Base-by-base conservation (phyloP, 2,329 filamentous ascomycete genomes). In the Trichoderma pleuroti region DNA sequence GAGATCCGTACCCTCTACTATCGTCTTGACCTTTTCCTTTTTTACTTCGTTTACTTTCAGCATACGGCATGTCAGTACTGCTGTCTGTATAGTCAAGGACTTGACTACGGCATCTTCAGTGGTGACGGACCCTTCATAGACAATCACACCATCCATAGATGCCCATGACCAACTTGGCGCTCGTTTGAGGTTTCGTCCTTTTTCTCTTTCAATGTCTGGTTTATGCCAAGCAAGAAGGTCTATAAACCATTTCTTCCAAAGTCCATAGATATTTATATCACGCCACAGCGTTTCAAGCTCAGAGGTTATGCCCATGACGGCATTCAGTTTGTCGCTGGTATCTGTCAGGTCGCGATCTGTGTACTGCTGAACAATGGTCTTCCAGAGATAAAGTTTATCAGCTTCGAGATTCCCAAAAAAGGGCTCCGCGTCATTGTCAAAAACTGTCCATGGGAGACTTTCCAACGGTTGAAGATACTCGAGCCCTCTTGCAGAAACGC, bases 101-200 rank as follows among this genome's bases (percentile, higher is more conserved):
- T 11, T 46, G 34, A 67, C 24, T 21, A 5, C 18, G 4, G 64
- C 52, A 42, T 67, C 64, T 54, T 67, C 34, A 16, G 49, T 12
- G 18, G 32, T 32, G 18, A 67, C 5, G 4, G 52, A 12, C 10
- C 18, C 49, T 24, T 67, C 34, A 21, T 67, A 67, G 26, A 2
- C 12, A n/a, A 67, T 16, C 52, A 11, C 34, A 16, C 64, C 52
- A 30, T 67, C 54, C 2, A 67, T 8, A 46, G 64, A 67, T 6
- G 64, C 64, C 64, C 64, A 67, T 24, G 64, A 67, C 64, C 64
- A 67, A 16, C 64, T 67, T 7, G 64, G 64, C 1, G 64, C 64
- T 21, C 64, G 34, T 14, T 42, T 21, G 8, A 67, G 24, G 18
- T 57, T 14, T 18, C 64, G 52, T 24, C 7, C 10, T 11, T 42